These are phyloP conservation scores for Herpetospermum pedunculosum DNA, from an alignment of 306 rosid species.

Conservation along the genomic window DNA sequence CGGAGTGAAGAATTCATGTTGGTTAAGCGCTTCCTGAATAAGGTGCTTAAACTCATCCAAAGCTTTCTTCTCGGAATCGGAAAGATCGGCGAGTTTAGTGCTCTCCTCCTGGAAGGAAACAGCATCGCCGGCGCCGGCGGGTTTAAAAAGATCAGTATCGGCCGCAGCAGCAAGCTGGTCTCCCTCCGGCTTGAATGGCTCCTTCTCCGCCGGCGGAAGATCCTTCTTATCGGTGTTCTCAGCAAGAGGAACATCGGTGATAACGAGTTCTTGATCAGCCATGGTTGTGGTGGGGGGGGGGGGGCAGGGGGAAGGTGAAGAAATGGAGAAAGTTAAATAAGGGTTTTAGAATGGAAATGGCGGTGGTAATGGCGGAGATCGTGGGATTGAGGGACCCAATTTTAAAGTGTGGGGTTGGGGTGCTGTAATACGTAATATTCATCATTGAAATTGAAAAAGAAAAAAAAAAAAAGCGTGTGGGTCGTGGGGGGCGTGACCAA, in stretches of 20 bases:
- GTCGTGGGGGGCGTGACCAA: conserved; percentile 5
- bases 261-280: not conserved
- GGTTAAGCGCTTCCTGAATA: conserved; percentile 40
- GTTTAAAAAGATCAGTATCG: conserved; percentile 20
- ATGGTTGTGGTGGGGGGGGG: not conserved
- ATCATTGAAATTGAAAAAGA: not conserved
- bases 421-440: not conserved
- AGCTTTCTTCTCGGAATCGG: conserved; percentile 42
- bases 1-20: conserved; percentile 34
- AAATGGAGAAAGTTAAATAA: not conserved
- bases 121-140: conserved; percentile 11
- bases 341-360: not conserved
- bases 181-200: not conserved
- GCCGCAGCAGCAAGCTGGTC: conserved; percentile 11
- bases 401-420: not conserved
- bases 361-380: not conserved
- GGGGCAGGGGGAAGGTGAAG: not conserved
- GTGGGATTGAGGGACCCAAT: not conserved
- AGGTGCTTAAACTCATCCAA: conserved; percentile 42
- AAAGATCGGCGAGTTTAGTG: conserved; percentile 37
- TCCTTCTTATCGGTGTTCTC: not conserved
- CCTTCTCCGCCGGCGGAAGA: not conserved
- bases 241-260: not conserved
- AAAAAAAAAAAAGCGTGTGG: not conserved
- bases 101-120: conserved; percentile 55